phyloP scores from a whole-genome alignment of 495 filamentous ascomycete genomes.

The Talaromyces borbonicus region DNA sequence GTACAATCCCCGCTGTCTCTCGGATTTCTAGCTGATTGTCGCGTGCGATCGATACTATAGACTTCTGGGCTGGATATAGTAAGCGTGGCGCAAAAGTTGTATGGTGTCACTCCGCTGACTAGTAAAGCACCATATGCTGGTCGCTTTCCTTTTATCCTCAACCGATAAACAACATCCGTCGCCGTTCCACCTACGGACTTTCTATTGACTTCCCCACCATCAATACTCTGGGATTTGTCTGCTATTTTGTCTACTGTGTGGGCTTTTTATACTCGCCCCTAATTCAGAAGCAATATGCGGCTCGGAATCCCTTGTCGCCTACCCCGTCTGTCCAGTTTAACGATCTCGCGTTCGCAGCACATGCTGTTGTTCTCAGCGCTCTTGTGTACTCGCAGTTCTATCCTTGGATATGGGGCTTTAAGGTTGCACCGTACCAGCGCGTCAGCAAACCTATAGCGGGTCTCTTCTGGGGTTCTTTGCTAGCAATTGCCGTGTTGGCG shows the following conservation, averaged over 20 bases:
- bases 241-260: slow-evolving; percentile 64
- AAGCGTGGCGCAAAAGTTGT: slow-evolving; percentile 1
- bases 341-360: slow-evolving; percentile 76
- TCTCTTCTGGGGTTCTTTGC: slow-evolving; percentile 54
- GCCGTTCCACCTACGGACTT: slow-evolving; percentile 68
- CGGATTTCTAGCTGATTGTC: not conserved
- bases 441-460: slow-evolving; percentile 57
- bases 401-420: slow-evolving; percentile 64
- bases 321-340: slow-evolving; percentile 82
- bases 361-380: slow-evolving; percentile 59
- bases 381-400: slow-evolving; percentile 66
- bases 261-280: slow-evolving; percentile 68
- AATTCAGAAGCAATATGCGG: slow-evolving; percentile 74
- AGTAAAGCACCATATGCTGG: slow-evolving; percentile 56
- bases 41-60: slow-evolving; percentile 9
- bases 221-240: slow-evolving; percentile 74
- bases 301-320: slow-evolving; percentile 58
- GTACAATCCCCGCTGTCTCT: not conserved
- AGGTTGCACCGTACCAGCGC: slow-evolving; percentile 39
- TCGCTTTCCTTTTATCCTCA: slow-evolving; percentile 91
- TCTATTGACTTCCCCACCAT: slow-evolving; percentile 78
- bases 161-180: slow-evolving; percentile 60
- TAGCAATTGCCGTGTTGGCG: slow-evolving; percentile 45
- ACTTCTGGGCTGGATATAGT: slow-evolving; percentile 28
- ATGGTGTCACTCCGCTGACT: not conserved